These are phyloP conservation scores for Hymenoscyphus fraxineus DNA, from an alignment of 2,329 filamentous ascomycete genomes.

Conservation along the genomic window DNA sequence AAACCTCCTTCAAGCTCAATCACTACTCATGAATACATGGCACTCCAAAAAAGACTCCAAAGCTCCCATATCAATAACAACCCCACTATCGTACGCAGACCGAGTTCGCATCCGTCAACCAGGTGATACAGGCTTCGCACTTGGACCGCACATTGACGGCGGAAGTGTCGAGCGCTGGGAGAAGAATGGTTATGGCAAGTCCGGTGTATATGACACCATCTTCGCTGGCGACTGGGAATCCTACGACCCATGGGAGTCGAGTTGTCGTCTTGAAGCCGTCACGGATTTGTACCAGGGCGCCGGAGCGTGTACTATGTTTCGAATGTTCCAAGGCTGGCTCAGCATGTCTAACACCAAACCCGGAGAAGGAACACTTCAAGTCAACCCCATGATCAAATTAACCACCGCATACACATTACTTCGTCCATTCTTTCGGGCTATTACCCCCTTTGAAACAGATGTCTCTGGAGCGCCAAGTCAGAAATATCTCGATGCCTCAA, in stretches of 20 bases:
- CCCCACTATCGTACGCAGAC: slow-evolving; percentile 67
- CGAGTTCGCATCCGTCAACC: slow-evolving; percentile 62
- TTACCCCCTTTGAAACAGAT: slow-evolving; percentile 35
- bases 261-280: slow-evolving; percentile 61
- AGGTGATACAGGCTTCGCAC: slow-evolving; percentile 65
- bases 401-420: slow-evolving; percentile 78
- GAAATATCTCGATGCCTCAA: slow-evolving; percentile 48
- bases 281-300: slow-evolving; percentile 77
- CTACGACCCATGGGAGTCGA: slow-evolving; percentile 79
- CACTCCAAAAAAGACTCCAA: slow-evolving; percentile 41
- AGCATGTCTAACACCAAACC: slow-evolving; percentile 71
- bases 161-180: slow-evolving; percentile 76
- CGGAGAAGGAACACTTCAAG: slow-evolving; percentile 73
- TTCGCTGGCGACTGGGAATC: slow-evolving; percentile 73
- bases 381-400: slow-evolving; percentile 73
- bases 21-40: slow-evolving; percentile 58
- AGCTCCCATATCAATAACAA: slow-evolving; percentile 45
- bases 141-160: slow-evolving; percentile 71
- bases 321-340: slow-evolving; percentile 89
- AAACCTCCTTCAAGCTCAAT: slow-evolving; percentile 58
- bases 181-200: slow-evolving; percentile 59
- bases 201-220: slow-evolving; percentile 68
- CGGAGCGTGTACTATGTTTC: slow-evolving; percentile 78
- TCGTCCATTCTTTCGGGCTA: slow-evolving; percentile 71
- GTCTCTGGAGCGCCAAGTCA: slow-evolving; percentile 34